Percentiles rank a stretch among this genome's conserved stretches.
Evolutionary conservation across 768 basidiomycete species (phyloP).

Genomic region (Fomitopsis serialis): DNA sequence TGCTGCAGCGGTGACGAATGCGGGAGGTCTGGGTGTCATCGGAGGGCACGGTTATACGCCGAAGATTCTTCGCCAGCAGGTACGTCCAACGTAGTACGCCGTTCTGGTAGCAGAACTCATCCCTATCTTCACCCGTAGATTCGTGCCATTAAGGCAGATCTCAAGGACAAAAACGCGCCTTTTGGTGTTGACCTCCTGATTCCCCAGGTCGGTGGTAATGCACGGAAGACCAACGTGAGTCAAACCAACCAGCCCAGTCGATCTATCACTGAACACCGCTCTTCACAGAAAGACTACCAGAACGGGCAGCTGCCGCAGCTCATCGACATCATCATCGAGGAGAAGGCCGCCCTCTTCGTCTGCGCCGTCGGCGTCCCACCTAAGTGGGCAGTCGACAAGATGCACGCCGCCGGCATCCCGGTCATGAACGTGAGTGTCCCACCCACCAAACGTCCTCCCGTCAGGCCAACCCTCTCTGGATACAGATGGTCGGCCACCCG

Average conservation of each 20-base stretch:
- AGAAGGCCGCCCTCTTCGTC: constrained; percentile 84
- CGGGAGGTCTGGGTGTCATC: constrained; percentile 89
- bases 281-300: constrained; percentile 77
- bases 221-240: constrained; percentile 84
- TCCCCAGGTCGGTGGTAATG: constrained; percentile 81
- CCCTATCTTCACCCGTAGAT: constrained; percentile 40
- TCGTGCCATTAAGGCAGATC: constrained; percentile 60
- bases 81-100: constrained; percentile 25
- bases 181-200: constrained; percentile 92
- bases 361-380: constrained; percentile 90
- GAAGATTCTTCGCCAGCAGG: constrained; percentile 74
- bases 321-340: constrained; percentile 88
- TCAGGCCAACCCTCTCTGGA: neutral
- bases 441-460: neutral
- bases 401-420: constrained; percentile 81
- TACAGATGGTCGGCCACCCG: constrained; percentile 92
- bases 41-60: constrained; percentile 87
- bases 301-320: constrained; percentile 80
- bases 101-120: neutral
- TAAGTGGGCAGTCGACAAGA: constrained; percentile 66
- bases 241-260: neutral
- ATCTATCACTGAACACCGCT: neutral
- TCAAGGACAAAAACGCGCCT: constrained; percentile 71
- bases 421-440: constrained; percentile 68
- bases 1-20: constrained; percentile 91